Conservation (phyloP, 2,329 filamentous ascomycete species). For the Berkeleyomyces basicola region DNA sequence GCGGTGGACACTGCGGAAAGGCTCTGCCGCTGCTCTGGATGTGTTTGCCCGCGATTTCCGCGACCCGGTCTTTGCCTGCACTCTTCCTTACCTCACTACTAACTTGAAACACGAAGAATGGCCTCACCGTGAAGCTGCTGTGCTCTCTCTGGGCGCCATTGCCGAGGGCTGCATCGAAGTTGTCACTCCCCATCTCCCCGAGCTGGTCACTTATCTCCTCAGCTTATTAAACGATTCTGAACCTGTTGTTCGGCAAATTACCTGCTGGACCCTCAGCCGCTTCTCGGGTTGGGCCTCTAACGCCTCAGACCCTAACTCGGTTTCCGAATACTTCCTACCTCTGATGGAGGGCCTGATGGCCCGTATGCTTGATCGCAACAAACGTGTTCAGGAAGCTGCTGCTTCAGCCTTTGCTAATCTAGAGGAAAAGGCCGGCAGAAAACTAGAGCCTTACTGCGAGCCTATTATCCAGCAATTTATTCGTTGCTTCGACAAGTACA, state of each 20-base stretch:
- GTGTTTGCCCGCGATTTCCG: slow-evolving; percentile 87
- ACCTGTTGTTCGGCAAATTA: slow-evolving; percentile 88
- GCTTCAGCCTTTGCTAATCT: slow-evolving; percentile 92
- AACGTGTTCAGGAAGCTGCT: slow-evolving; percentile 91
- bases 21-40: slow-evolving; percentile 87
- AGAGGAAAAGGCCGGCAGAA: slow-evolving; percentile 76
- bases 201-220: slow-evolving; percentile 80
- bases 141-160: slow-evolving; percentile 84
- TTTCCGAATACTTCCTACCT: slow-evolving; percentile 70
- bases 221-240: slow-evolving; percentile 69
- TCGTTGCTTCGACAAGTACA: slow-evolving; percentile 83
- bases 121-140: slow-evolving; percentile 84
- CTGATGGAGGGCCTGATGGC: slow-evolving; percentile 93
- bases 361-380: slow-evolving; percentile 93
- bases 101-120: slow-evolving; percentile 81
- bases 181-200: slow-evolving; percentile 76
- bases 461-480: slow-evolving; percentile 90
- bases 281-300: slow-evolving; percentile 87
- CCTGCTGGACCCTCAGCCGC: slow-evolving; percentile 89
- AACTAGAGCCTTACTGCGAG: slow-evolving; percentile 68
- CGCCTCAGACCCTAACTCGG: slow-evolving; percentile 48
- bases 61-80: slow-evolving; percentile 73
- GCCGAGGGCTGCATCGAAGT: slow-evolving; percentile 86
- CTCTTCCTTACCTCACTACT: slow-evolving; percentile 78
- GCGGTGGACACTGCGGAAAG: slow-evolving; percentile 89